Evolutionary conservation across 176 grass and related monocot species (phyloP), one percentile per base, ranked within the genome.

Genomic region (Ensete ventricosum): DNA sequence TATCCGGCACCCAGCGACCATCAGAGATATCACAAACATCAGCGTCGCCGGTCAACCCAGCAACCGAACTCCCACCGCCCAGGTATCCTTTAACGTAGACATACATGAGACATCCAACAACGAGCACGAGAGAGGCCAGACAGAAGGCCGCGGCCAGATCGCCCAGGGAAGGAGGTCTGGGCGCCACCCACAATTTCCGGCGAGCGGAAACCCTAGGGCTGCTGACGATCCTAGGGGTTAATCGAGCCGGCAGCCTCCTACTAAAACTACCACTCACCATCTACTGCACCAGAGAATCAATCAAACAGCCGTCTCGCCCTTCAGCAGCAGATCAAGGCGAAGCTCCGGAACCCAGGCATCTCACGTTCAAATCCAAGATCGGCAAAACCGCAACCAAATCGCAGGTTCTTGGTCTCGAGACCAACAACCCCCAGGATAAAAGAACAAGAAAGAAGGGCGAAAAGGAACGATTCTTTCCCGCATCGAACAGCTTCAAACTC

Each of bases 1-100:
- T 79, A 22, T 94, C 90, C 7, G 49, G 83, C 53, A 94, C 88
- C 95, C 95, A 99, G 80, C 77, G 76, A 62, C 95, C 95, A 67
- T 91, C 82, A 76, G 94, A 99, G 51, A 94, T 82, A 84, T 99
- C 52, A 68, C 90, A 99, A 27, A 78, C 48, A 64, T 84, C 81
- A 1, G 54, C 57, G 22, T 82, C 80, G 2, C 73, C 77, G 55
- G 62, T 66, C 69, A 81, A 87, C n/a, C 79, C 77, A 11, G 88
- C 29, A n/a, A 85, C 76, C 68, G 67, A 77, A 7, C 68, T 63
- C 73, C 50, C 73, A 54, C 80, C 86, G 24, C 74, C 84, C 81
- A 84, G 72, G 66, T 91, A 91, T 9, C 88, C 82, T 65, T 85
- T 85, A 3, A 88, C 43, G 74, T 81, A 91, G 8, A 99, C 65